Evolutionary conservation across 306 rosid species (phyloP).

Genomic region (Sicyos baderoa): DNA sequence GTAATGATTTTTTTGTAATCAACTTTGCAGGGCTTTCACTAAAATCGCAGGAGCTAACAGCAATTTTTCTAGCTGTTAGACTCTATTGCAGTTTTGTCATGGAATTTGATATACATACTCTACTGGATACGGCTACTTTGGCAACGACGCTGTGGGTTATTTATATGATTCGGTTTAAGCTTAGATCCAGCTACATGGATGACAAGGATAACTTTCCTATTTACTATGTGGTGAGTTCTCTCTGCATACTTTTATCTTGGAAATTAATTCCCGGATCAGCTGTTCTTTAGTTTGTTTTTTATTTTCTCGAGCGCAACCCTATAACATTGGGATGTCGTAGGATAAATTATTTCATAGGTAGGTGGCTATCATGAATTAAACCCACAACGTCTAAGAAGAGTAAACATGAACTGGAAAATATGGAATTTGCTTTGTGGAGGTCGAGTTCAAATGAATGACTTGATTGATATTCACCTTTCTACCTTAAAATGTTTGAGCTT

Average conservation of each 20-base stretch:
- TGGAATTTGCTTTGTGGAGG: not conserved
- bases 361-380: too few relatives aligned
- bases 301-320: too few relatives aligned
- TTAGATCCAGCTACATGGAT: conserved; percentile 59
- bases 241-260: not conserved
- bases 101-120: conserved; percentile 73
- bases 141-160: conserved; percentile 69
- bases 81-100: conserved; percentile 75
- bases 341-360: too few relatives aligned
- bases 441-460: not conserved
- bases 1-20: not conserved
- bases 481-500: not conserved
- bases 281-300: not conserved
- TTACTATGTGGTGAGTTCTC: conserved; percentile 48
- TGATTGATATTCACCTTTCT: not conserved
- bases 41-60: conserved; percentile 73
- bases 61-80: conserved; percentile 59
- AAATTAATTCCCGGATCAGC: not conserved
- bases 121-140: conserved; percentile 62
- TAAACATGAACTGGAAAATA: not conserved
- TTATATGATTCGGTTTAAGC: conserved; percentile 55
- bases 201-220: conserved; percentile 60
- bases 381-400: too few relatives aligned
- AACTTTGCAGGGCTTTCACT: conserved; percentile 57
- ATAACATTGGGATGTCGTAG: too few relatives aligned